Conservation (phyloP, 306 rosid genomes). For the Lathyrus oleraceus region DNA sequence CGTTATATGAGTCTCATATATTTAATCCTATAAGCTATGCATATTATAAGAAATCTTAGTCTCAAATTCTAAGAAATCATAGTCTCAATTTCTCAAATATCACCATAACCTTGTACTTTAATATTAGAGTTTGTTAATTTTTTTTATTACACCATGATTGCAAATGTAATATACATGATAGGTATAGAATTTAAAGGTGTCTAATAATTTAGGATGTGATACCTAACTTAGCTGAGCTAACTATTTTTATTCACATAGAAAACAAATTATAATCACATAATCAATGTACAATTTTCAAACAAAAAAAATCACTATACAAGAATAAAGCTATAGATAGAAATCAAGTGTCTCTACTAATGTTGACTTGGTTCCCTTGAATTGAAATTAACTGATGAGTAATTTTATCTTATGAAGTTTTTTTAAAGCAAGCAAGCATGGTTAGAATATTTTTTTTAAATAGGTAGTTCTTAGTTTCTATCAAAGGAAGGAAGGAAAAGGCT, state of each 20-base stretch:
- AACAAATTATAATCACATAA: neutral
- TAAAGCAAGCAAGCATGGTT: conserved; percentile 34
- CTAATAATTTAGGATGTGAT: neutral
- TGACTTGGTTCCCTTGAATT: conserved; percentile 37
- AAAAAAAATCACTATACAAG: neutral
- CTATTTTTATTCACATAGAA: neutral
- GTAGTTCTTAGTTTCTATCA: neutral
- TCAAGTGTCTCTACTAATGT: neutral
- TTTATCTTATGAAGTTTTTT: neutral
- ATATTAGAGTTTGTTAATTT: no score
- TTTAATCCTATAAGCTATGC: no score
- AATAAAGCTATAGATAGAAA: neutral
- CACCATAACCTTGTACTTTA: no score
- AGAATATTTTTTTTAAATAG: conserved; percentile 32
- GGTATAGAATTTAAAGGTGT: neutral
- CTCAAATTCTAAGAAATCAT: no score
- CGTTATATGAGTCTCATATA: no score
- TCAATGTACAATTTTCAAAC: neutral
- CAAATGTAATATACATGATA: neutral
- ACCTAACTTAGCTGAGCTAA: neutral
- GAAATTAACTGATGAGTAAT: conserved; percentile 46
- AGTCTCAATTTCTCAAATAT: no score
- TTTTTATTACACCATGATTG: neutral
- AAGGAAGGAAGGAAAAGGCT: neutral
- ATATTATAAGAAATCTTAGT: no score